Evolutionary conservation across 1,284 basidiomycete genomes (phyloP).

Genomic region (Cryptococcus sp.): DNA sequence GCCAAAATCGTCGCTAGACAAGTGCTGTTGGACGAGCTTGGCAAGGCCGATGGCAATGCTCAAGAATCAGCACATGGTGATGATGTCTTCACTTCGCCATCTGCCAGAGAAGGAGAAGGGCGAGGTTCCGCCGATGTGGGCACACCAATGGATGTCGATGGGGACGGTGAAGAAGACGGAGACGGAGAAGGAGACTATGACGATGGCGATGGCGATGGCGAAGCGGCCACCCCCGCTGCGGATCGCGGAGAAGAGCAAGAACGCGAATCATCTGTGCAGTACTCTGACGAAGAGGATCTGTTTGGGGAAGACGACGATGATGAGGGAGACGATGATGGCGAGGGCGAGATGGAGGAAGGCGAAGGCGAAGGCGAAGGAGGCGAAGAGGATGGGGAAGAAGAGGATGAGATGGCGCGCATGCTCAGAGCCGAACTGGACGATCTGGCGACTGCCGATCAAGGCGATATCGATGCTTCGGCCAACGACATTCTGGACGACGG

Average conservation of each 20-base stretch:
- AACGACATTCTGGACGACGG: not conserved
- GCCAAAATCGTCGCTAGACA: slow-evolving; percentile 68
- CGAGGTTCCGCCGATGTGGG: slow-evolving; percentile 39
- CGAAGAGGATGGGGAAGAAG: slow-evolving; percentile 27
- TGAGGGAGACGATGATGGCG: slow-evolving; percentile 30
- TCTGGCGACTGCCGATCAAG: slow-evolving; percentile 44
- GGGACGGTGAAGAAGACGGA: slow-evolving; percentile 49
- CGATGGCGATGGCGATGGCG: slow-evolving; percentile 11
- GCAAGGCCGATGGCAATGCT: slow-evolving; percentile 15
- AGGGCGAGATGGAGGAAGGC: slow-evolving; percentile 18
- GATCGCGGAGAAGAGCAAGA: not conserved
- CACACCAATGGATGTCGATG: slow-evolving; percentile 37
- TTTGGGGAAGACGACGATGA: slow-evolving; percentile 32
- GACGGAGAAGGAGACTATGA: slow-evolving; percentile 28
- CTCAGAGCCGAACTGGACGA: slow-evolving; percentile 35
- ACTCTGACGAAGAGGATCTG: slow-evolving; percentile 37
- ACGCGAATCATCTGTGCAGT: not conserved
- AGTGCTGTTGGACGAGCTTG: slow-evolving; percentile 55
- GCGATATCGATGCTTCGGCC: slow-evolving; percentile 3
- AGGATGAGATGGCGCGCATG: slow-evolving; percentile 45
- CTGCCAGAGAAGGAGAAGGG: slow-evolving; percentile 50
- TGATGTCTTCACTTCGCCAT: not conserved
- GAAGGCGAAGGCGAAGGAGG: slow-evolving; percentile 26
- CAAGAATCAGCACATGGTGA: not conserved
- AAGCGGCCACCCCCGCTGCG: not conserved